Evolutionary conservation across 73 alveolate species (phyloP).

Genomic region (Symbiodinium pilosum): DNA sequence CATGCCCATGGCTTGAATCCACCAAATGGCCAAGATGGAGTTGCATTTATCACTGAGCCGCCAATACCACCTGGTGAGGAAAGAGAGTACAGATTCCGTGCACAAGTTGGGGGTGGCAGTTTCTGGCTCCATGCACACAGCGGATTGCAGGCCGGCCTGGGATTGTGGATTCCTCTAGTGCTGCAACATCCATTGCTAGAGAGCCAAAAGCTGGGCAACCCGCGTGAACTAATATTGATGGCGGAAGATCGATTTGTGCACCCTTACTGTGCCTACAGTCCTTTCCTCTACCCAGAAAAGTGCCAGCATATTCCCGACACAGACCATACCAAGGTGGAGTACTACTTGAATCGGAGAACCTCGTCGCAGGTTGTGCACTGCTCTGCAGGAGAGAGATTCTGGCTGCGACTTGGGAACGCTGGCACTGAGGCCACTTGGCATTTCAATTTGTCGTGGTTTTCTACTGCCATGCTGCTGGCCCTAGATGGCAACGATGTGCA

Average conservation of each 20-base stretch:
- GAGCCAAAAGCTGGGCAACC: background rate
- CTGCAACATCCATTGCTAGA: background rate
- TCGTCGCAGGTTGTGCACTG: background rate
- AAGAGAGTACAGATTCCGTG: background rate
- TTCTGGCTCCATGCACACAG: background rate
- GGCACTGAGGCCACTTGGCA: background rate
- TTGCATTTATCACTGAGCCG: background rate
- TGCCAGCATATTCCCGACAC: background rate
- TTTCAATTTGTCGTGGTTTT: background rate
- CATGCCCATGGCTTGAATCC: constrained; percentile 1
- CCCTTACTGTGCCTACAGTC: background rate
- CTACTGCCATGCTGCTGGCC: background rate
- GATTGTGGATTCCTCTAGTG: background rate
- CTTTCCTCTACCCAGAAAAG: background rate
- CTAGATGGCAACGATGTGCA: background rate
- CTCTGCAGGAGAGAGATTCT: background rate
- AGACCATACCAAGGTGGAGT: background rate
- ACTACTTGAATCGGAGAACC: background rate
- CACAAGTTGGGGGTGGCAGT: background rate
- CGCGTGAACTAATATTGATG: background rate
- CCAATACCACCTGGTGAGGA: background rate
- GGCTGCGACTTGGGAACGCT: background rate
- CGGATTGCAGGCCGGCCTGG: background rate
- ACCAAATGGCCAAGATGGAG: background rate
- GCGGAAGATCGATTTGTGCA: background rate